These are phyloP conservation scores for Pichia inconspicua DNA, from an alignment of 1,139 yeast species.

Conservation along the genomic window DNA sequence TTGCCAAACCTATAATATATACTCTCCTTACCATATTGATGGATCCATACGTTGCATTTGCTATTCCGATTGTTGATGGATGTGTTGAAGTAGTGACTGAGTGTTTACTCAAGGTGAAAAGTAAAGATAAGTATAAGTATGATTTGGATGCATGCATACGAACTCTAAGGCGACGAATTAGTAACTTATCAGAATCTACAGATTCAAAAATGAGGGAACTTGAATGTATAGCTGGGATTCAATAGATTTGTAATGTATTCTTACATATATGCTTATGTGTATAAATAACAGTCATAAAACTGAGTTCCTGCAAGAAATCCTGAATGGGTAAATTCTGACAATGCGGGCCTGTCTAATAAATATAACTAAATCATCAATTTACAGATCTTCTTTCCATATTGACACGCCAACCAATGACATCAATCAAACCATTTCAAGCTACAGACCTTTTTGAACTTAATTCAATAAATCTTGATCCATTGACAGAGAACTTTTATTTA, in stretches of 20 bases:
- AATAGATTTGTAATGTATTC: background rate
- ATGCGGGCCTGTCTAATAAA: too few species aligned
- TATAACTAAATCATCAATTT: too few species aligned
- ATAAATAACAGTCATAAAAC: too few species aligned
- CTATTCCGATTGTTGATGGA: conserved; percentile 6
- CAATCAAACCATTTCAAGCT: conserved; percentile 77
- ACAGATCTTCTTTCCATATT: too few species aligned
- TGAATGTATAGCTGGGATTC: background rate
- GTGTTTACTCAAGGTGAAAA: background rate
- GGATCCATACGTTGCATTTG: conserved; percentile 22
- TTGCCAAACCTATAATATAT: conserved; percentile 18
- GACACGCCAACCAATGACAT: conserved; percentile 47
- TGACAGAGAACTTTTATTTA: conserved; percentile 84
- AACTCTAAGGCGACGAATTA: conserved; percentile 8
- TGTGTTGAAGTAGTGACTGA: background rate
- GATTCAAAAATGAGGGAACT: background rate
- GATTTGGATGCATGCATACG: conserved; percentile 11
- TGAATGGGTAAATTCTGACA: too few species aligned
- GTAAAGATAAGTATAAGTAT: conserved; percentile 3
- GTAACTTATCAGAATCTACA: background rate
- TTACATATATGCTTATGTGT: too few species aligned
- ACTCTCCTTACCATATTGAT: conserved; percentile 18
- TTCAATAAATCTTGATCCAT: conserved; percentile 72
- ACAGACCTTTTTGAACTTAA: conserved; percentile 71
- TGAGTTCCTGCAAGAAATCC: too few species aligned